phyloP scores from a whole-genome alignment of 768 basidiomycete species.

The Phlebiopsis gigantea region DNA sequence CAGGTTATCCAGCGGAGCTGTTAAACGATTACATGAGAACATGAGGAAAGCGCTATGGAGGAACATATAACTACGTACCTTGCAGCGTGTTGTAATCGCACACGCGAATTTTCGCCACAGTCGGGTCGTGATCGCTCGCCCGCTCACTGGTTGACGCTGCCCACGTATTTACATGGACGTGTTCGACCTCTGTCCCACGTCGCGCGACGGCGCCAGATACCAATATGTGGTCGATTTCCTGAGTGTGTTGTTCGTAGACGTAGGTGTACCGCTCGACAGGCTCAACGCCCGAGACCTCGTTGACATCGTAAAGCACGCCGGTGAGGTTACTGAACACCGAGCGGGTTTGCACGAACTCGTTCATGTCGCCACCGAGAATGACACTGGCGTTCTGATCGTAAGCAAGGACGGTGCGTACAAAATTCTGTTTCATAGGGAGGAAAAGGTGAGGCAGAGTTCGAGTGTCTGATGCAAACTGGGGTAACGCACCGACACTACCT shows the following conservation, averaged over 20 bases:
- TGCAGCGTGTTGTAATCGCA: conserved; percentile 27
- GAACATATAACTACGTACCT: neutral
- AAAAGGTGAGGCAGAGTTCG: neutral
- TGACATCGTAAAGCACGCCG: conserved; percentile 40
- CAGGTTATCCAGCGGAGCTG: too few relatives aligned
- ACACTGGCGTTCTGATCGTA: conserved; percentile 42
- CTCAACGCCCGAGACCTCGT: conserved; percentile 43
- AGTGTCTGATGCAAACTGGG: neutral
- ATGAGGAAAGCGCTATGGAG: neutral
- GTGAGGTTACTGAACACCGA: conserved; percentile 43
- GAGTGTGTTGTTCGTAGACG: conserved; percentile 51
- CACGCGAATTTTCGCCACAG: conserved; percentile 43
- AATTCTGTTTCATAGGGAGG: conserved; percentile 30
- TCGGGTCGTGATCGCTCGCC: conserved; percentile 59
- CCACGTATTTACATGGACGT: conserved; percentile 62
- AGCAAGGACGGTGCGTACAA: conserved; percentile 40
- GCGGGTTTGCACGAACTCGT: conserved; percentile 52
- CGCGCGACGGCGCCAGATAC: conserved; percentile 39
- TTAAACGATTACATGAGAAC: neutral
- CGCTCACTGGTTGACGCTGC: conserved; percentile 34
- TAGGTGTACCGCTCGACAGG: conserved; percentile 55
- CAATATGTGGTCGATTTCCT: conserved; percentile 58
- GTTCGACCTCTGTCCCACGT: conserved; percentile 44
- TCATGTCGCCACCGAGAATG: conserved; percentile 56
- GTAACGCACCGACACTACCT: conserved; percentile 39